Evolutionary conservation across 306 rosid species (phyloP), one percentile per base, ranked within the genome.

Genomic region (Lithocarpus polystachyus): DNA sequence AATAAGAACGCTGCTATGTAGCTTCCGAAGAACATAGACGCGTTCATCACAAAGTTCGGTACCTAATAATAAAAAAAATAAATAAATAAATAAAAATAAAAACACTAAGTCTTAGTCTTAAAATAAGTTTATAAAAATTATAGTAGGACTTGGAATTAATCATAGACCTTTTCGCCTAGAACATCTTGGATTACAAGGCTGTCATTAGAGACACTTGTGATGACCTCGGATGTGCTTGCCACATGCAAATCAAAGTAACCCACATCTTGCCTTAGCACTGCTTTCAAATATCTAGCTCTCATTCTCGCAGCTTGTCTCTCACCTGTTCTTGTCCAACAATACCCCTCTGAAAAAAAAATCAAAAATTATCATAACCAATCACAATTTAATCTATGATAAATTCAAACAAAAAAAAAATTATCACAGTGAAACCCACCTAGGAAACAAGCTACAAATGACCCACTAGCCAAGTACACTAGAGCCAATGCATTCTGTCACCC

Each of bases 241-340:
- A 89, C 97, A 74, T 92, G 92, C 81, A 92, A 81, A 88, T 95
- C 99, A 68, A 95, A 95, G 84, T 92, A 95, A 15, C 92, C 97
- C 1, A 95, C 98, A 15, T 95, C 99, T 85, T 95, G 99, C 57
- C 99, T 84, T 0, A 95, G 85, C 64, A 95, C 88, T 64, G 98
- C 99, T 73, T 89, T 92, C 80, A 95, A 82, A 51, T 91, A 95
- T 40, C 90, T 88, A 0, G 83, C 93, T 87, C 99, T 91, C 97
- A 95, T 91, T 83, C 90, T 90, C 31, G 99, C 87, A 5, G 98
- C 91, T 83, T 95, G 99, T 72, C 98, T 84, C 78, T 91, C 98
- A 1, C 97, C 97, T 4, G 99, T 95, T 90, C 99, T 90, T 68
- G 99, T 92, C 99, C 99, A 95, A 54, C 97, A 92, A 80, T 90